Evolutionary conservation across 495 filamentous ascomycete genomes (phyloP).

Genomic region (Talaromyces ruber): DNA sequence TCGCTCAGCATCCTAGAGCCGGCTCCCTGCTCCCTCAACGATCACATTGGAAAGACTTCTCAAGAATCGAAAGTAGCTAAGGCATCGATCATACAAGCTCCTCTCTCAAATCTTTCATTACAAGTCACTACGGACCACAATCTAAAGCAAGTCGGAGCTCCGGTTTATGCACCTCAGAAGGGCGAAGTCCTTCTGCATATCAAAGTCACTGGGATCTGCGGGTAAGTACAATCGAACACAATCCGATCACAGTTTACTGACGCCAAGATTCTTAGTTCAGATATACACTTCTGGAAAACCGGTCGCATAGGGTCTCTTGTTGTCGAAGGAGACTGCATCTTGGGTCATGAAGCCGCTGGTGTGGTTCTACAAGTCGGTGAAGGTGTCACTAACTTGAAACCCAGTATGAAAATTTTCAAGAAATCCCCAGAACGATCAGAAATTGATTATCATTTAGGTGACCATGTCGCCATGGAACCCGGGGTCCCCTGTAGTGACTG

Average conservation of each 20-base stretch:
- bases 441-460: conserved; percentile 35
- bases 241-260: not conserved
- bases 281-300: conserved; percentile 72
- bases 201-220: conserved; percentile 44
- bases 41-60: not conserved
- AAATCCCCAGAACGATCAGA: not conserved
- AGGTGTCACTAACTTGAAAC: conserved; percentile 23
- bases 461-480: conserved; percentile 68
- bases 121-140: conserved; percentile 48
- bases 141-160: conserved; percentile 41
- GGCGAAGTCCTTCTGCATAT: conserved; percentile 44
- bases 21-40: not conserved
- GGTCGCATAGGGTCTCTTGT: conserved; percentile 68
- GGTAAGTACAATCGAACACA: conserved; percentile 10
- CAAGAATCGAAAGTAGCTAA: not conserved
- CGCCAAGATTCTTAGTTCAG: conserved; percentile 33
- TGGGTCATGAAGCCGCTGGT: conserved; percentile 73
- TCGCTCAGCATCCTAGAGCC: not conserved
- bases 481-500: conserved; percentile 62
- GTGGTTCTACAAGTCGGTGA: conserved; percentile 56
- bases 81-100: not conserved
- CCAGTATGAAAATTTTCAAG: conserved; percentile 13
- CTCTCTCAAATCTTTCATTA: conserved; percentile 43
- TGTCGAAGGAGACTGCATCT: conserved; percentile 57
- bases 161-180: conserved; percentile 34